These are phyloP conservation scores for Exophiala alcalophila DNA, from an alignment of 2,329 filamentous ascomycete genomes.

Conservation along the genomic window DNA sequence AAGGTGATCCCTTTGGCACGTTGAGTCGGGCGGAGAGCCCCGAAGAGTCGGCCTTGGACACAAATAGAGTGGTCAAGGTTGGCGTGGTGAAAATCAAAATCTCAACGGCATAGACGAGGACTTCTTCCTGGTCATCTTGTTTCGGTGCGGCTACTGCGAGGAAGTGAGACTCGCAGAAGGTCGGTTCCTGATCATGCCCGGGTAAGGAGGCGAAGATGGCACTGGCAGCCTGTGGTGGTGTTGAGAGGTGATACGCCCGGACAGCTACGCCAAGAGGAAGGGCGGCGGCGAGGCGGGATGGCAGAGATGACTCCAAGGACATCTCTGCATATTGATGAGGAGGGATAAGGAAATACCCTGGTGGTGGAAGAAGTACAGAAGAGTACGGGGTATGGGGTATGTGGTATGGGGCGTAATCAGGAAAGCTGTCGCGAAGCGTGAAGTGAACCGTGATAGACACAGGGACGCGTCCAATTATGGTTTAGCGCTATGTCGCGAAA, in stretches of 20 bases:
- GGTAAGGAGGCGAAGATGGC: constrained; percentile 79
- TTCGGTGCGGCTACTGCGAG: constrained; percentile 52
- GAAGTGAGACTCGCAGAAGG: constrained; percentile 84
- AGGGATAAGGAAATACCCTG: not conserved
- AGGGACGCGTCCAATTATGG: too few species aligned
- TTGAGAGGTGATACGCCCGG: constrained; percentile 81
- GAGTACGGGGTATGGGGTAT: too few species aligned
- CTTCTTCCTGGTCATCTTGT: constrained; percentile 34
- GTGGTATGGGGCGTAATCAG: too few species aligned
- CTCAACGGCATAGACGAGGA: constrained; percentile 81
- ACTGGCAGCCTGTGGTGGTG: constrained; percentile 69
- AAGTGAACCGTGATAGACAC: too few species aligned
- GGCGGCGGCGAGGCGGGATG: constrained; percentile 49
- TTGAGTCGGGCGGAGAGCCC: constrained; percentile 72
- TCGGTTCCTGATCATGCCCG: constrained; percentile 67
- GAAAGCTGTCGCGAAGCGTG: too few species aligned
- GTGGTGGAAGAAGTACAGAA: not conserved
- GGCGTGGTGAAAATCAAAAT: constrained; percentile 81
- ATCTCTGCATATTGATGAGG: constrained; percentile 7
- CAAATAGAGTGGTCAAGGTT: constrained; percentile 80
- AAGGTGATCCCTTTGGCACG: constrained; percentile 60
- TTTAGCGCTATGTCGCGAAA: too few species aligned
- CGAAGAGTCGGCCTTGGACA: constrained; percentile 95
- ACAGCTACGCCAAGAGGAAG: constrained; percentile 58
- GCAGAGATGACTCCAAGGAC: constrained; percentile 21